These are phyloP conservation scores for Backusella liffmaniae DNA, from an alignment of 192 early-diverging fungal species.

Conservation along the genomic window DNA sequence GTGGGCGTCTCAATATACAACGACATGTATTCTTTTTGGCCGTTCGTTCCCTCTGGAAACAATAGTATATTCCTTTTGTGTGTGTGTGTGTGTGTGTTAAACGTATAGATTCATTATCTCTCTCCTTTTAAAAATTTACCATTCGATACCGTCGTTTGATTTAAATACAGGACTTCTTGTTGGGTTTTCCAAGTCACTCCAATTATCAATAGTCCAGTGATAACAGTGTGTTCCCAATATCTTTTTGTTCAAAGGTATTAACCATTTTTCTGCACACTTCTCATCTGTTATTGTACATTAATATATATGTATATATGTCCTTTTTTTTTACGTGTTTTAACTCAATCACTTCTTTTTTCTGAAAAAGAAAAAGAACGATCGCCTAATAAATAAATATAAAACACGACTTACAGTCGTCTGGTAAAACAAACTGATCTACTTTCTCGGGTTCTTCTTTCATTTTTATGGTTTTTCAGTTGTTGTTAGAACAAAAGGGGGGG, in stretches of 20 bases:
- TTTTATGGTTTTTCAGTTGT: background rate
- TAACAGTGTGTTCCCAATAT: background rate
- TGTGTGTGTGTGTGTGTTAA: background rate
- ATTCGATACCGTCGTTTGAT: background rate
- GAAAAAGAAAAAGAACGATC: background rate
- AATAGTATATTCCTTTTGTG: conserved; percentile 76
- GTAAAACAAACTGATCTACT: background rate
- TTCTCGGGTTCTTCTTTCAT: background rate
- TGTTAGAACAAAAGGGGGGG: background rate
- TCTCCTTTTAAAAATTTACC: background rate
- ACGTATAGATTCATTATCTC: background rate
- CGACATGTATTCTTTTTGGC: conserved; percentile 59
- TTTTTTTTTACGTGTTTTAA: background rate
- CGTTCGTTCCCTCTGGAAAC: conserved; percentile 88
- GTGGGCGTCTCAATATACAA: conserved; percentile 69
- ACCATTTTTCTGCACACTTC: background rate
- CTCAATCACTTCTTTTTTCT: background rate
- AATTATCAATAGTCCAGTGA: background rate
- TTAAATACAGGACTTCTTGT: background rate
- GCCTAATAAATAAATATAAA: background rate
- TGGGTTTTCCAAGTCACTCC: background rate
- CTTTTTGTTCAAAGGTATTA: background rate
- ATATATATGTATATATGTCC: background rate
- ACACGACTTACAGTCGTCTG: conserved; percentile 10
- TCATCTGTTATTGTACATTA: background rate